Base-by-base conservation (phyloP, 805 yeast genomes). In the Candida easanensis region DNA sequence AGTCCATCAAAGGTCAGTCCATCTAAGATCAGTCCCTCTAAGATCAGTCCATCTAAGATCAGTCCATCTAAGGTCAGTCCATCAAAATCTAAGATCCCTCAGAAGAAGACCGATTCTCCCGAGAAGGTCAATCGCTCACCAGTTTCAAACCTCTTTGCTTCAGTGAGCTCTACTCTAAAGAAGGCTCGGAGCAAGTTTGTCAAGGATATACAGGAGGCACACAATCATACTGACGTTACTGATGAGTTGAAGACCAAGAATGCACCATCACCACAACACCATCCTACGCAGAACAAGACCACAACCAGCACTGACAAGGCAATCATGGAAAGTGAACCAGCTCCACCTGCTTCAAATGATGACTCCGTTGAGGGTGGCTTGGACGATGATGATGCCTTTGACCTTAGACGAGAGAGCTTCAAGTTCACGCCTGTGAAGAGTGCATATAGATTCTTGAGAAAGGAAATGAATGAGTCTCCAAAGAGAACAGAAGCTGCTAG, bases 401-500 rank as follows among this genome's bases (percentile, higher is more conserved):
- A 16, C 7, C 41, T 44, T 18, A 48, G 45, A n/a, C 50, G 48
- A 13, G 39, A 44, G 1, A 47, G 53, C 31, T 34, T 49, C 25
- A 48, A 46, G 25, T 54, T 58, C 34, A 54, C 63, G 2, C 63
- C 63, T 11, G 61, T 57, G 13, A 54, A 52, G 35, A 57, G 61
- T 20, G 49, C 56, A 9, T 58, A 57, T 42, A 59, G 61, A 1
- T 44, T 49, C 6, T 26, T 58, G 31, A 54, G 60, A 45, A 40
- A 34, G 13, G 56, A 58, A 30, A 45, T 58, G 60, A 56, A 54
- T 26, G 46, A 44, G 18, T 15, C 49, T 2, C 33, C 48, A 5
- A 34, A 33, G 32, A 33, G 41, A 20, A 30, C 15, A 26, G 41
- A 38, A 17, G n/a, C 39, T 11, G 15, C 5, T 10, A 31, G 11